These are phyloP conservation scores for Petasospora rhodanensis DNA, from an alignment of 1,139 yeast genomes.

Conservation along the genomic window DNA sequence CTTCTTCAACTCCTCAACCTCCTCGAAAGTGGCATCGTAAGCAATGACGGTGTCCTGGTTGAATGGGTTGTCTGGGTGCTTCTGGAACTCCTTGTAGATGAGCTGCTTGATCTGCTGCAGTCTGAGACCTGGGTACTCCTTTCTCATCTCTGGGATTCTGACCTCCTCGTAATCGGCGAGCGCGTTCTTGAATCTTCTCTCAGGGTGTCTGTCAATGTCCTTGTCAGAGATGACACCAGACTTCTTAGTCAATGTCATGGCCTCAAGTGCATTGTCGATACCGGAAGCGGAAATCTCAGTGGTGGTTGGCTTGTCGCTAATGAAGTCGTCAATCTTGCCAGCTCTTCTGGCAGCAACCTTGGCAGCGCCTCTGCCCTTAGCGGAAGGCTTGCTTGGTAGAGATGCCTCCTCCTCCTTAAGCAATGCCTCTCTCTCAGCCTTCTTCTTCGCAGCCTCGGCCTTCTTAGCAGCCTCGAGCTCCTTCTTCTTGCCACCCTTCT, in stretches of 20 bases:
- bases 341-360: constrained; percentile 61
- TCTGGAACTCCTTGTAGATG: constrained; percentile 75
- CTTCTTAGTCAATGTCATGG: constrained; percentile 58
- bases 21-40: constrained; percentile 60
- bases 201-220: constrained; percentile 83
- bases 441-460: constrained; percentile 61
- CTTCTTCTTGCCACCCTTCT: constrained; percentile 67
- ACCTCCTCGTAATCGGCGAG: constrained; percentile 65
- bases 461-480: constrained; percentile 57
- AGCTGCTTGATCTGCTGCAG: constrained; percentile 74
- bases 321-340: constrained; percentile 62
- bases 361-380: constrained; percentile 67
- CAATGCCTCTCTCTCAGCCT: constrained; percentile 57
- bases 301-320: constrained; percentile 35
- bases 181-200: constrained; percentile 84
- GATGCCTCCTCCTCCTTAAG: constrained; percentile 62
- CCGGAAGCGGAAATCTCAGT: constrained; percentile 67
- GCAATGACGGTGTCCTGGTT: constrained; percentile 60
- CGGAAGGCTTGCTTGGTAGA: constrained; percentile 53
- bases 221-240: constrained; percentile 54
- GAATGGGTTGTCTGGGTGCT: constrained; percentile 79
- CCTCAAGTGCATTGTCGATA: constrained; percentile 74
- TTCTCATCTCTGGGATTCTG: constrained; percentile 67
- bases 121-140: constrained; percentile 78
- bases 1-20: constrained; percentile 46